Evolutionary conservation across 306 rosid species (phyloP), one percentile per base, ranked within the genome.

Genomic region (Cicer yamashitae): DNA sequence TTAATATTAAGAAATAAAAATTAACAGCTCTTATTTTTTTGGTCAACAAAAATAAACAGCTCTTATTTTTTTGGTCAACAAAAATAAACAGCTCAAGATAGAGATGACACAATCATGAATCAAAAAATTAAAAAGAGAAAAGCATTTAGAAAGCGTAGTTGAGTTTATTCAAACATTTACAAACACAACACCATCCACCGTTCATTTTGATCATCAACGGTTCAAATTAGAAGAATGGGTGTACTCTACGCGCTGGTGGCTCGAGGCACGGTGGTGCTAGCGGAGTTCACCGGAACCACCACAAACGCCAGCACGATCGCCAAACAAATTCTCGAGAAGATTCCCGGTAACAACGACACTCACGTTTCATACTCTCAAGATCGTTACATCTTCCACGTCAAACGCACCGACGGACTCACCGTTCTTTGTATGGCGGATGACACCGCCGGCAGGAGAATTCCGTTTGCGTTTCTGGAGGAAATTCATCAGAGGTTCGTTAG

Each of bases 371-470:
- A 96, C 82, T 96, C 99, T 52, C 99, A 96, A 64, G 99, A 96
- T 61, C 96, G 99, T 1, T 90, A 82, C 73, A 84, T 96, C 77
- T 96, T 96, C 74, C 99, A 96, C 77, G 90, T 92, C 30, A 92
- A 91, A 74, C 94, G 99, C 73, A 92, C 99, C 85, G 99, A 96
- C 25, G 99, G 97, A 51, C 99, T 96, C 77, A 90, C 99, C 78
- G 97, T 92, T 71, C 98, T 96, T 81, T 96, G 99, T 77, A 90
- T 96, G 96, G 98, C 99, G 75, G 98, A 96, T 74, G 99, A 96
- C 41, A 76, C 85, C 70, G 92, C 92, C 70, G 99, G 98, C 65
- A 79, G 98, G 77, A 92, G 99, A 75, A 87, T 89, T 65, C 99
- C 99, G 11, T 92, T 96, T 57, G 89, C 99, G 57, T 96, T 96